A percentile compares a stretch with the other conserved stretches of the same genome.
Conservation (phyloP, 495 filamentous ascomycete genomes). For the Polyplosphaeria fusca region DNA sequence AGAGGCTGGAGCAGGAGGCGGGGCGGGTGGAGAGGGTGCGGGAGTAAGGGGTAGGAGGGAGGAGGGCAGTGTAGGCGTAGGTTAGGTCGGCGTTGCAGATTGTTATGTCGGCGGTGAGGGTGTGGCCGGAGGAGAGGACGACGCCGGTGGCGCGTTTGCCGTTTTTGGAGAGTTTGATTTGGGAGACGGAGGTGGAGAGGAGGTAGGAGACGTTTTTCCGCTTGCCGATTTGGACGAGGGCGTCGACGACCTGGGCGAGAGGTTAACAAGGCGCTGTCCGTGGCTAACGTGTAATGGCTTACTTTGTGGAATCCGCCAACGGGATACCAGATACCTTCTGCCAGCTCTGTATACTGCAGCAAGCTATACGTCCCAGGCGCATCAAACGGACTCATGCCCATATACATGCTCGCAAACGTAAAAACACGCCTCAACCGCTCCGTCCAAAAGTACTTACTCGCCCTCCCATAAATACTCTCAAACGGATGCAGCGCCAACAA, state of each 20-base stretch:
- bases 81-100: conserved; percentile 67
- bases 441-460: conserved; percentile 61
- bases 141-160: conserved; percentile 53
- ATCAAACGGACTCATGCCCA: conserved; percentile 72
- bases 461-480: conserved; percentile 59
- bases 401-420: conserved; percentile 74
- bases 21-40: conserved; percentile 47
- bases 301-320: conserved; percentile 64
- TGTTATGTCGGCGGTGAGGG: conserved; percentile 57
- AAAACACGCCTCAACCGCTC: conserved; percentile 64
- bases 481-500: conserved; percentile 60
- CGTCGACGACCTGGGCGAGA: conserved; percentile 44
- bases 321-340: conserved; percentile 73
- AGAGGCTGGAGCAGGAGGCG: conserved; percentile 66
- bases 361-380: conserved; percentile 69
- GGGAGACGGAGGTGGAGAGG: conserved; percentile 50
- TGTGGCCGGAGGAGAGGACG: conserved; percentile 49
- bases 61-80: conserved; percentile 66
- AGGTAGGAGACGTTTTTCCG: conserved; percentile 56
- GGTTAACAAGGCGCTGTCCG: background rate
- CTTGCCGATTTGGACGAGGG: conserved; percentile 54
- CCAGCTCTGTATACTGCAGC: conserved; percentile 68
- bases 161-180: conserved; percentile 48
- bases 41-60: conserved; percentile 49
- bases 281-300: background rate